These are phyloP conservation scores for Curvularia verruculosa DNA, from an alignment of 2,329 filamentous ascomycete genomes.

Conservation along the genomic window DNA sequence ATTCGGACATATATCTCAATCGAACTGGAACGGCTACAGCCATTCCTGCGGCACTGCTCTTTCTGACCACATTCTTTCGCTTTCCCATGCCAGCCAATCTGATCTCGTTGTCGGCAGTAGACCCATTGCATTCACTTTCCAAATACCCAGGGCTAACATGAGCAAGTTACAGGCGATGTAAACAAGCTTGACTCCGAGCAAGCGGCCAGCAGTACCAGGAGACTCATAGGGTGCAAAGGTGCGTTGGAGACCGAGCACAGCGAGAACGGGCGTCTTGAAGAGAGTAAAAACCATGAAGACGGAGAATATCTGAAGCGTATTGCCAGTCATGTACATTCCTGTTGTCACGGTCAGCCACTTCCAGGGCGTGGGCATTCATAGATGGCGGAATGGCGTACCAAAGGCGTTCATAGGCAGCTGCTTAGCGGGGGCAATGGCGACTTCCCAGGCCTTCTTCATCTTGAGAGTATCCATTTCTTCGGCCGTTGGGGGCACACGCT, in stretches of 20 bases:
- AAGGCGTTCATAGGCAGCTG: slow-evolving; percentile 96
- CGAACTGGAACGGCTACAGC: slow-evolving; percentile 25
- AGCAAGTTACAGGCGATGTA: slow-evolving; percentile 88
- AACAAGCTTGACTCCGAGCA: slow-evolving; percentile 83
- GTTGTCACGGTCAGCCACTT: slow-evolving; percentile 1
- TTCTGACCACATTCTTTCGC: slow-evolving; percentile 60
- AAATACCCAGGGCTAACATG: slow-evolving; percentile 83
- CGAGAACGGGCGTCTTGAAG: slow-evolving; percentile 94
- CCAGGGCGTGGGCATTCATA: background rate
- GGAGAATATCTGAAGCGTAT: slow-evolving; percentile 96
- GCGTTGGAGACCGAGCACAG: slow-evolving; percentile 79
- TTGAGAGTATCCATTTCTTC: slow-evolving; percentile 95
- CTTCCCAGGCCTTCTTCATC: slow-evolving; percentile 98
- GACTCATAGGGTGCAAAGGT: slow-evolving; percentile 93
- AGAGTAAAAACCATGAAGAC: slow-evolving; percentile 99
- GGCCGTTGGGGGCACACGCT: slow-evolving; percentile 71
- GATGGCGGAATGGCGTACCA: slow-evolving; percentile 57
- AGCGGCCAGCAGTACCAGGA: slow-evolving; percentile 72
- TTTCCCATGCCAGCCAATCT: slow-evolving; percentile 97
- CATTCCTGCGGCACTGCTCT: slow-evolving; percentile 46
- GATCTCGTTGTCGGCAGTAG: slow-evolving; percentile 94
- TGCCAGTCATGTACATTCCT: slow-evolving; percentile 99
- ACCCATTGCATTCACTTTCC: slow-evolving; percentile 98
- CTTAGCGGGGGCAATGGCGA: slow-evolving; percentile 92
- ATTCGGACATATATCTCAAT: background rate